These are phyloP conservation scores for Fusarium sp. DNA, from an alignment of 2,329 filamentous ascomycete genomes.

Conservation along the genomic window DNA sequence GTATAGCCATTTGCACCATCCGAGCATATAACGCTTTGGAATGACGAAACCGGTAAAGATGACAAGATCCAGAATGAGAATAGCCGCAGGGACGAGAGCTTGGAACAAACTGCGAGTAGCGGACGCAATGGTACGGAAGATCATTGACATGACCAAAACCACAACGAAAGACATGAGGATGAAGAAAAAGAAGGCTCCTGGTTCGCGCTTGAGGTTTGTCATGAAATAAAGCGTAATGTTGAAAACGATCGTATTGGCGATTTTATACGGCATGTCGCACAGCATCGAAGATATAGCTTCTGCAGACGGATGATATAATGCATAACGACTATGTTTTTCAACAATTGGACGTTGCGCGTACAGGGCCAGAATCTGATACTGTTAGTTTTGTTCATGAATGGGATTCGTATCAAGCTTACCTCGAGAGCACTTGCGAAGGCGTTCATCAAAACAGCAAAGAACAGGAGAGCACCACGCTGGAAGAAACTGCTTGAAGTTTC, in stretches of 20 bases:
- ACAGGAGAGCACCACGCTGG: constrained; percentile 81
- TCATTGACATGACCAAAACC: constrained; percentile 76
- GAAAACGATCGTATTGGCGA: constrained; percentile 79
- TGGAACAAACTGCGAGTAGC: constrained; percentile 46
- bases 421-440: constrained; percentile 85
- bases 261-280: constrained; percentile 83
- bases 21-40: constrained; percentile 76
- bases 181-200: constrained; percentile 88
- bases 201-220: constrained; percentile 79
- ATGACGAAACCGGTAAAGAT: constrained; percentile 79
- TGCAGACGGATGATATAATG: constrained; percentile 88
- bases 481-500: constrained; percentile 78
- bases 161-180: constrained; percentile 79
- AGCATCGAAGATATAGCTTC: constrained; percentile 91
- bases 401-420: constrained; percentile 51
- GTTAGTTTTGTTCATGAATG: background rate
- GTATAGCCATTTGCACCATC: constrained; percentile 86
- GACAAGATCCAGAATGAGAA: constrained; percentile 58
- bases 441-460: constrained; percentile 90
- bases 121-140: constrained; percentile 61
- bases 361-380: constrained; percentile 77
- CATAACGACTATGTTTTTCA: constrained; percentile 88
- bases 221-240: constrained; percentile 89
- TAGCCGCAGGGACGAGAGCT: constrained; percentile 46
- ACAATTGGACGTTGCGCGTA: constrained; percentile 93